Base-by-base conservation (phyloP, 163 green algal species). In the Chlorella variabilis region DNA sequence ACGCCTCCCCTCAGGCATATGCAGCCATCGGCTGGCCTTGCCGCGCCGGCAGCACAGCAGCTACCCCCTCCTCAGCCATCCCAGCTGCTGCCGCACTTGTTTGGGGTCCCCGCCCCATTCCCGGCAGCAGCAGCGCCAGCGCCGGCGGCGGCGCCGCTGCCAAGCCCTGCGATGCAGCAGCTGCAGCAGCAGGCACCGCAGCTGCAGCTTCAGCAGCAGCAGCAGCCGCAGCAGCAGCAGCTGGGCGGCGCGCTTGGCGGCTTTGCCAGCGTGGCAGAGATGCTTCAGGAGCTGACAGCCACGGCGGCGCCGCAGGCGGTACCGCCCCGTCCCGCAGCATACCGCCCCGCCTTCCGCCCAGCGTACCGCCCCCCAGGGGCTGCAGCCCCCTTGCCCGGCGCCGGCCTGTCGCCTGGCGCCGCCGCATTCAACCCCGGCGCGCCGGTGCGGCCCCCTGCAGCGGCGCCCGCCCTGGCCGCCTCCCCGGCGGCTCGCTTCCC, bases 251-350 rank as follows among this genome's bases (percentile, higher is more conserved):
- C 23, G 29, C 45, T 67, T 8, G 25, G n/a, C 31, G 75, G 75
- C 21, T 81, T 75, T 34, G 9, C 27, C 61, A 66, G 7, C 41
- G 25, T 81, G 0, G 70, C 61, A 9, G 75, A 81, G 23, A 81
- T 81, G 75, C 75, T 81, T 33, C 5, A 33, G 0, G 42, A 74
- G 31, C 75, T 81, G 61, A 74, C 61, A 0, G 74, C 45, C 45
- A 73, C 59, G 0, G 3, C 59, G 31, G 75, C 59, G 17, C 41
- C 74, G 6, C 45, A 80, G 54, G 36, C 74, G n/a, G 29, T 45
- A 13, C 34, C n/a, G 27, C 48, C 41, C 29, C 21, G 34, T 31
- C 29, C 58, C 42, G 29, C 31, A 2, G 48, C 75, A 8, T 66
- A 82, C 62, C 62, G 42, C 2, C 75, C 75, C 2, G 75, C 75